Evolutionary conservation across 2,329 filamentous ascomycete species (phyloP).

Genomic region (Grosmannia serpens): DNA sequence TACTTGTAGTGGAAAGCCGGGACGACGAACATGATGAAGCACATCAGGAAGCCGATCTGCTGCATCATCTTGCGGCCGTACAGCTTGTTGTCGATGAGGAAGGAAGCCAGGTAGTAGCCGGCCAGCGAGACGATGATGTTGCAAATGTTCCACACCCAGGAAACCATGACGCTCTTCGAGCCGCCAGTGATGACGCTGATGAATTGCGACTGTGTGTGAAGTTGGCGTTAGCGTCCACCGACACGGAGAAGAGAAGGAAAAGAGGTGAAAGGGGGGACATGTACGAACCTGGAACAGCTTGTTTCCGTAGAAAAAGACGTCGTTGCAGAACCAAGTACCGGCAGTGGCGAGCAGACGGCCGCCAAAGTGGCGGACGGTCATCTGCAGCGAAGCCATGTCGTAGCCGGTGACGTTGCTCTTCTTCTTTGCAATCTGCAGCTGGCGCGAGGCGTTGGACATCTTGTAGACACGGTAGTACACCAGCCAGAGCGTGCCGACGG

Average conservation of each 20-base stretch:
- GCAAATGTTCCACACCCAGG: constrained; percentile 86
- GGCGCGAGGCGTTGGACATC: constrained; percentile 80
- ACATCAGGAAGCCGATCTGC: constrained; percentile 83
- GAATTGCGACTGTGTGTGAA: constrained; percentile 10
- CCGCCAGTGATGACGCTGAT: constrained; percentile 14
- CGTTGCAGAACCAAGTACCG: constrained; percentile 88
- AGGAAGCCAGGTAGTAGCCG: constrained; percentile 82
- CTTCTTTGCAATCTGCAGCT: constrained; percentile 73
- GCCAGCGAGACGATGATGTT: constrained; percentile 78
- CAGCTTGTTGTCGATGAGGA: constrained; percentile 90
- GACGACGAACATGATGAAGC: constrained; percentile 87
- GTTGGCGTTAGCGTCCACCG: neutral
- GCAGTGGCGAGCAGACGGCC: constrained; percentile 78
- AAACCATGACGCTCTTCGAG: constrained; percentile 58
- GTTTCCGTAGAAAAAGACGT: constrained; percentile 90
- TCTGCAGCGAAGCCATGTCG: constrained; percentile 68
- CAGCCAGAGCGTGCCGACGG: constrained; percentile 83
- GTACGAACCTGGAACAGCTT: constrained; percentile 13
- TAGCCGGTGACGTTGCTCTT: constrained; percentile 84
- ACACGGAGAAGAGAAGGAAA: neutral
- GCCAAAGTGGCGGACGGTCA: constrained; percentile 75
- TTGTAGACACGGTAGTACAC: constrained; percentile 93
- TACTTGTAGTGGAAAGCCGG: constrained; percentile 81
- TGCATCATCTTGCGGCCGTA: constrained; percentile 97
- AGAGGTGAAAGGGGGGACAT: too few relatives aligned